Conservation (phyloP, 2,329 filamentous ascomycete species). For the Thelonectria blattea region DNA sequence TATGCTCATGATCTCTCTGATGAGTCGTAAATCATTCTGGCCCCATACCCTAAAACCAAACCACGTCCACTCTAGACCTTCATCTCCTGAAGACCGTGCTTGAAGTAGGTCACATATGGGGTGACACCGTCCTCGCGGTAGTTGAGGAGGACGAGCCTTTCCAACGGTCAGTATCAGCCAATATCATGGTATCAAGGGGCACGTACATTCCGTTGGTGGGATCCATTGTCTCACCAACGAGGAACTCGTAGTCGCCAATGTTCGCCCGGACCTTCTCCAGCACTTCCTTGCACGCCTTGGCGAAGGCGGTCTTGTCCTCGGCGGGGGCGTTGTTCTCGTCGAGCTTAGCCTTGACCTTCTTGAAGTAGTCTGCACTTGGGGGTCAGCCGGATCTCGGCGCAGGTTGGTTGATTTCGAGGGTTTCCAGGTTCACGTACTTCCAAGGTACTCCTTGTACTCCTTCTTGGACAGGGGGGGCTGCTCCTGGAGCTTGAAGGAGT, state of each 20-base stretch:
- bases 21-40: conserved; percentile 28
- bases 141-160: conserved; percentile 87
- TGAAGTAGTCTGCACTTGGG: conserved; percentile 76
- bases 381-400: not conserved
- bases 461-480: conserved; percentile 85
- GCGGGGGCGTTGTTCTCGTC: conserved; percentile 66
- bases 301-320: conserved; percentile 77
- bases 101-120: conserved; percentile 90
- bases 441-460: conserved; percentile 80
- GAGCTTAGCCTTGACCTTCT: conserved; percentile 77
- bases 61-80: conserved; percentile 75
- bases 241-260: conserved; percentile 97
- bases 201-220: conserved; percentile 86
- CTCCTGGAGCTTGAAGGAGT: conserved; percentile 86
- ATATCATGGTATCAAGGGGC: not conserved
- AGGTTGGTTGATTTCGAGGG: not conserved
- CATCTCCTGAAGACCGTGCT: conserved; percentile 85
- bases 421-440: conserved; percentile 62
- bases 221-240: conserved; percentile 89
- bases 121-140: conserved; percentile 97
- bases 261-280: conserved; percentile 83
- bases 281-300: conserved; percentile 74
- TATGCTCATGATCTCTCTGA: conserved; percentile 24
- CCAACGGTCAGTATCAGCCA: conserved; percentile 15
- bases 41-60: conserved; percentile 17